Evolutionary conservation across 768 basidiomycete genomes (phyloP), one percentile per base, ranked within the genome.

Genomic region (Trametes coccinea): DNA sequence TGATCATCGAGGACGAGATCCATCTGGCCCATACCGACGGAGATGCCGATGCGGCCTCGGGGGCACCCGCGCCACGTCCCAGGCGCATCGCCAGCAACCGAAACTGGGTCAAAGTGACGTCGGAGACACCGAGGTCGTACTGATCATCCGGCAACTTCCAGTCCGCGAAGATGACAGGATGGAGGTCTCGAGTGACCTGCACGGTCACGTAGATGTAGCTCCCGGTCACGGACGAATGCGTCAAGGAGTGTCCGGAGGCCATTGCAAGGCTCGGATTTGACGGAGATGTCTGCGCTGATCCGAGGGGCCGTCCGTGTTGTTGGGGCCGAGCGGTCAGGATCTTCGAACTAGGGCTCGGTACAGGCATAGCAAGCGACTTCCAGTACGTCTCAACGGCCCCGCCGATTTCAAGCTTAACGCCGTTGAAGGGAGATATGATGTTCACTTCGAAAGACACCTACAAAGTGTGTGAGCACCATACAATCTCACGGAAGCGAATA

Each of bases 361-460:
- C 71, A 13, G 84, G 79, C 17, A 77, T 77, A 3, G 83, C 79
- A 17, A 88, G 85, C 2, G 95, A 95, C 76, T 98, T 98, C 97
- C 97, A 99, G 73, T 99, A 99, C 0, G 96, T 99, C 77, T 98
- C 95, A 31, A 98, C 84, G 53, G 92, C 87, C 29, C 97, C 96
- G 27, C 95, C 95, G 56, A 98, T 90, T 75, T 95, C 93, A 11
- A 98, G 81, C 59, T 93, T 93, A 51, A 94, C 93, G 2, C 92
- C 94, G 59, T 88, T 86, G 76, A 98, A 98, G 0, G 94, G 90
- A 8, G 87, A 89, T 63, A 96, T 86, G 59, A 95, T 83, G 67
- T 86, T 91, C 34, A 93, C 80, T 69, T 93, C 93, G 73, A 98
- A 95, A 52, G 88, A 85, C 27, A 98, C 89, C 92, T 95, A 11